Base-by-base conservation (phyloP, 108 stramenopile species). In the Tribonema minus region DNA sequence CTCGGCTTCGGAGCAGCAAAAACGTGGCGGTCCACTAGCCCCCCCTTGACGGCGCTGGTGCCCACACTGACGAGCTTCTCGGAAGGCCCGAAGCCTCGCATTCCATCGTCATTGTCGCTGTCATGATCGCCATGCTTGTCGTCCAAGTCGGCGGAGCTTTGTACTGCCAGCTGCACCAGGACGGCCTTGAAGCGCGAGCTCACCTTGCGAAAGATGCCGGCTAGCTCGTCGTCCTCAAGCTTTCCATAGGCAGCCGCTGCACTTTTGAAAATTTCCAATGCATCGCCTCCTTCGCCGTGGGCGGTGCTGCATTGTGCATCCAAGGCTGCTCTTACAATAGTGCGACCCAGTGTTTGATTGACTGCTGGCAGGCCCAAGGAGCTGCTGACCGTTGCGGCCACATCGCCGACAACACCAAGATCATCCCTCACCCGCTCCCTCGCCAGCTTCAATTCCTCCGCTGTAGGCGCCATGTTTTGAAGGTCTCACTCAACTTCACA, bases 331-430 rank as follows among this genome's bases (percentile, higher is more conserved):
- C 67, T 68, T 3, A 78, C 58, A 35, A 78, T 9, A 20, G 26
- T 78, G 35, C 77, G 77, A 26, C 77, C 77, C 64, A 78, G 67
- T 12, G 77, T 78, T 23, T 41, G 77, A 46, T 78, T 78, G 38
- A 67, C 26, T 23, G 26, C 3, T 23, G 38, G 38, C 20, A 78
- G 67, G 27, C 77, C 77, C 37, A 78, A 31, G n/a, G 77, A 38
- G 6, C 25, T n/a, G 37, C 67, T 68, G 20, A 78, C 77, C 1
- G 15, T 61, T 1, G 77, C 64, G 54, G 77, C 67, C 26, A 78
- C 68, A 1, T 78, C 77, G 20, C 40, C 73, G 7, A 75, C 64
- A 23, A 75, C 64, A n/a, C 40, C 73, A 20, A 40, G 40, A 58
- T 75, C 73, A 33, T 75, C 73, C 26, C 73, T 63, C 27, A 75